Evolutionary conservation across 495 filamentous ascomycete genomes (phyloP).

Genomic region (Neurospora tetraspora): DNA sequence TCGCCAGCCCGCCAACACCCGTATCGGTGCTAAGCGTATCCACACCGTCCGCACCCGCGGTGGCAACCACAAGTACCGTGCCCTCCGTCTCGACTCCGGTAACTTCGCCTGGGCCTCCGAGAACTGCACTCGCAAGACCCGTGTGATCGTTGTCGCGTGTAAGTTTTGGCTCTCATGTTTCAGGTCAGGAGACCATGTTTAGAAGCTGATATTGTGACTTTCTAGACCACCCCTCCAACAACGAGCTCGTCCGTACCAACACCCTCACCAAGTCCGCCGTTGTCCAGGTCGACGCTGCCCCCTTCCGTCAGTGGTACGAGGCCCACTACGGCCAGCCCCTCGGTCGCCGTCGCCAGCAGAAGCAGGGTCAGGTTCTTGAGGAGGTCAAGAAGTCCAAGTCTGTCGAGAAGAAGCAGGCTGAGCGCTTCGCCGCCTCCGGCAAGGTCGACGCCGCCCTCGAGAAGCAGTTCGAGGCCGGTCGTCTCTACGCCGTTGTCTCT

Average conservation of each 20-base stretch:
- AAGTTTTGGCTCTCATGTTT: slow-evolving; percentile 3
- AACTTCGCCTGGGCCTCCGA: slow-evolving; percentile 99
- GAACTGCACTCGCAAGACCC: slow-evolving; percentile 93
- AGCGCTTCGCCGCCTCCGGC: slow-evolving; percentile 63
- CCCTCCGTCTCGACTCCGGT: slow-evolving; percentile 94
- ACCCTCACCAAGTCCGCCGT: slow-evolving; percentile 98
- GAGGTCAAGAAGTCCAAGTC: slow-evolving; percentile 81
- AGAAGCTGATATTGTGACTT: slow-evolving; percentile 3
- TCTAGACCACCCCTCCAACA: slow-evolving; percentile 90
- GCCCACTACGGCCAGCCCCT: slow-evolving; percentile 90
- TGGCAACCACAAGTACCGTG: slow-evolving; percentile 99
- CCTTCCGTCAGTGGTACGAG: slow-evolving; percentile 99
- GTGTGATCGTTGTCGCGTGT: slow-evolving; percentile 90
- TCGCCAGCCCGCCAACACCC: slow-evolving; percentile 97
- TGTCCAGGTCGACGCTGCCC: slow-evolving; percentile 95
- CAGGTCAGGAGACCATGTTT: neutral
- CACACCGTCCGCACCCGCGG: slow-evolving; percentile 97
- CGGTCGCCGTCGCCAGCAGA: slow-evolving; percentile 83
- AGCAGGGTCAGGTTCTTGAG: slow-evolving; percentile 51
- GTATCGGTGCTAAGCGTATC: slow-evolving; percentile 97
- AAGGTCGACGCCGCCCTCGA: slow-evolving; percentile 91
- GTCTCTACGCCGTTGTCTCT: slow-evolving; percentile 84
- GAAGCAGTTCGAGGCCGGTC: slow-evolving; percentile 98
- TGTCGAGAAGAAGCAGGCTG: slow-evolving; percentile 92
- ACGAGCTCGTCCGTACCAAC: slow-evolving; percentile 99